Percentiles rank a stretch among this genome's conserved stretches.
These are phyloP conservation scores for Curvularia lunata DNA, from an alignment of 2,329 filamentous ascomycete genomes.

Conservation along the genomic window DNA sequence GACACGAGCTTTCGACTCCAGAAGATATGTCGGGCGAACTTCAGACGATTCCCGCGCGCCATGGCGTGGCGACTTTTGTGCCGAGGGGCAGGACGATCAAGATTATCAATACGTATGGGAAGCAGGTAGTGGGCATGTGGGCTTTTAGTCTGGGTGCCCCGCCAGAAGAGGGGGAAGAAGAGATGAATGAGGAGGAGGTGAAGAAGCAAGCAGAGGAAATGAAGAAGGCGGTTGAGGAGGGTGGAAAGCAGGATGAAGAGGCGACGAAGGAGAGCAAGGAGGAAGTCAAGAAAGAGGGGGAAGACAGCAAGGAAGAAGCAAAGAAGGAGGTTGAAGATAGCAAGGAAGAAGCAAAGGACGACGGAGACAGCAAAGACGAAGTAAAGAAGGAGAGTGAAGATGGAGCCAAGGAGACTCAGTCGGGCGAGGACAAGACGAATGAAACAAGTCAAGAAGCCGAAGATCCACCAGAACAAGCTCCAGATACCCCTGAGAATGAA, in stretches of 20 bases:
- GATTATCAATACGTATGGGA: constrained; percentile 59
- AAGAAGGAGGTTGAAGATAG: no score
- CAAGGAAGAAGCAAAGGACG: no score
- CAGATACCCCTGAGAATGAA: constrained; percentile 27
- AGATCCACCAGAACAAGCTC: constrained; percentile 42
- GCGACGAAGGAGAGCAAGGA: background rate
- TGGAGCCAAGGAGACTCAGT: background rate
- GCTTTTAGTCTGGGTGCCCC: constrained; percentile 56
- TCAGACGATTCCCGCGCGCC: constrained; percentile 57
- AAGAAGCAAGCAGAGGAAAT: constrained; percentile 33
- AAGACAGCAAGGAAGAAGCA: no score
- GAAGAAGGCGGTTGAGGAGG: constrained; percentile 28
- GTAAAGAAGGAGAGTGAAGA: constrained; percentile 14
- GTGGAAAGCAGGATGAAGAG: constrained; percentile 13
- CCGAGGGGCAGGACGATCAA: constrained; percentile 57
- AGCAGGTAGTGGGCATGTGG: constrained; percentile 59
- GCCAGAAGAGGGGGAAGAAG: constrained; percentile 46
- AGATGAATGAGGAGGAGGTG: constrained; percentile 35
- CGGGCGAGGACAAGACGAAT: background rate
- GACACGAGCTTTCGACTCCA: constrained; percentile 17
- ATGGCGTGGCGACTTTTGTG: constrained; percentile 59
- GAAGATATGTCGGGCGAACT: constrained; percentile 50
- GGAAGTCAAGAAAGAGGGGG: no score
- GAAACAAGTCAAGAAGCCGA: constrained; percentile 21
- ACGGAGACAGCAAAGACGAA: background rate